Evolutionary conservation across 225 moss, liverwort and hornwort species (phyloP).

Genomic region (Neckera pumila): DNA sequence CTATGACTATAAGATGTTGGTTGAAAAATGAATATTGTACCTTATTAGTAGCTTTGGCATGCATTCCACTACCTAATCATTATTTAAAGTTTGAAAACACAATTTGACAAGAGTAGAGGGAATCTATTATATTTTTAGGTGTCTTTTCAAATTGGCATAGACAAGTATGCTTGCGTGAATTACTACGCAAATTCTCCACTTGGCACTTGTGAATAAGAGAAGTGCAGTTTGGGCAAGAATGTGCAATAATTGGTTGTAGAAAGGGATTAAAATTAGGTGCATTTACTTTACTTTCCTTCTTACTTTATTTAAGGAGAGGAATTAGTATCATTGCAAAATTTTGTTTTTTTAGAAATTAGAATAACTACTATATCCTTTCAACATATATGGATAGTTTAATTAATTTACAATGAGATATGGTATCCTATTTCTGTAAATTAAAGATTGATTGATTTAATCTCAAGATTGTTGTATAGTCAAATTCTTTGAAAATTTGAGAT

Average conservation of each 20-base stretch:
- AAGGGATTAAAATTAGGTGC: neutral
- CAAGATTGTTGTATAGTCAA: neutral
- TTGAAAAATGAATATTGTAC: neutral
- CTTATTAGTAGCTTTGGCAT: neutral
- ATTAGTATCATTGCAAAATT: fast-evolving
- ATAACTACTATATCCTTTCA: neutral
- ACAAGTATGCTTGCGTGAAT: neutral
- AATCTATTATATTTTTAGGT: neutral
- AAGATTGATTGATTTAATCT: neutral
- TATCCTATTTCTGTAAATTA: neutral
- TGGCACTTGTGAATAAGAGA: neutral
- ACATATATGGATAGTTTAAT: neutral
- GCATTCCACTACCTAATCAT: neutral
- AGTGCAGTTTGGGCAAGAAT: neutral
- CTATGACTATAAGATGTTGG: neutral
- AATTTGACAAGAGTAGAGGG: neutral
- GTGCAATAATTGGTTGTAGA: fast-evolving
- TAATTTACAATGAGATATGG: neutral
- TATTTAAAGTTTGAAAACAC: neutral
- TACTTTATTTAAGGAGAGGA: fast-evolving
- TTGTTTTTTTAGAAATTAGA: neutral
- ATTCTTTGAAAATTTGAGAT: neutral
- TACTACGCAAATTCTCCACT: neutral
- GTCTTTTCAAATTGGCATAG: fast-evolving
- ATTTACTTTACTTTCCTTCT: neutral